These are phyloP conservation scores for Lachnellula occidentalis DNA, from an alignment of 2,329 filamentous ascomycete species.

Conservation along the genomic window DNA sequence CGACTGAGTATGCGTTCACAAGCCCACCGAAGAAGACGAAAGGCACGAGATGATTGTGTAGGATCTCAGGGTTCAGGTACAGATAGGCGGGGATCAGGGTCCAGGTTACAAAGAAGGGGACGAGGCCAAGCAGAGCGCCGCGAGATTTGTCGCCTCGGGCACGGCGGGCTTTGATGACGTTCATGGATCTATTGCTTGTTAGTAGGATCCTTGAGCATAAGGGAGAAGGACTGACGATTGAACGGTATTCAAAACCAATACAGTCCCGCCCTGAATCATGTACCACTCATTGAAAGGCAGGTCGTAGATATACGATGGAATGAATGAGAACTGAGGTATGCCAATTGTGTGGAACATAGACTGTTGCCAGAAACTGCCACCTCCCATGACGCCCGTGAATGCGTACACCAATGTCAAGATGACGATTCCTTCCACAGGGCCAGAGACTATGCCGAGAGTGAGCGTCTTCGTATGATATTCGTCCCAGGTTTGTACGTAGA, in stretches of 20 bases:
- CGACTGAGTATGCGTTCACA: conserved; percentile 91
- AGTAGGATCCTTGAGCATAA: conserved; percentile 22
- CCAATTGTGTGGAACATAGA: conserved; percentile 71
- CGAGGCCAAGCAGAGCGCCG: conserved; percentile 73
- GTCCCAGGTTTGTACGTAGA: conserved; percentile 98
- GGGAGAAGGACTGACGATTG: conserved; percentile 43
- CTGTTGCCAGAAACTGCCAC: conserved; percentile 89
- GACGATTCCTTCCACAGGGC: conserved; percentile 89
- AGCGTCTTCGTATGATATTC: conserved; percentile 98
- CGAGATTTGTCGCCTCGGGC: conserved; percentile 66
- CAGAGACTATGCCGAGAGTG: conserved; percentile 85
- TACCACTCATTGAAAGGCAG: conserved; percentile 90
- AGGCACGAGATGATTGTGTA: conserved; percentile 77
- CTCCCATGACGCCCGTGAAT: conserved; percentile 78
- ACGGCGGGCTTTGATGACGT: conserved; percentile 78
- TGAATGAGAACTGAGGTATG: conserved; percentile 54
- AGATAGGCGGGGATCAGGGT: conserved; percentile 71
- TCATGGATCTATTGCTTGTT: conserved; percentile 52
- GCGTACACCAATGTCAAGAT: conserved; percentile 77
- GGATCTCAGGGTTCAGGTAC: conserved; percentile 76
- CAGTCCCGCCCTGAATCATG: conserved; percentile 75
- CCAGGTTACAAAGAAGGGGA: conserved; percentile 79
- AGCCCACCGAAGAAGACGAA: conserved; percentile 86
- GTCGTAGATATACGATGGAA: conserved; percentile 69
- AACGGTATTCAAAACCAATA: conserved; percentile 80